Percentiles rank a stretch among this genome's conserved stretches.
Conservation (phyloP, 2,329 filamentous ascomycete genomes). For the Colletotrichum tamarilloi region DNA sequence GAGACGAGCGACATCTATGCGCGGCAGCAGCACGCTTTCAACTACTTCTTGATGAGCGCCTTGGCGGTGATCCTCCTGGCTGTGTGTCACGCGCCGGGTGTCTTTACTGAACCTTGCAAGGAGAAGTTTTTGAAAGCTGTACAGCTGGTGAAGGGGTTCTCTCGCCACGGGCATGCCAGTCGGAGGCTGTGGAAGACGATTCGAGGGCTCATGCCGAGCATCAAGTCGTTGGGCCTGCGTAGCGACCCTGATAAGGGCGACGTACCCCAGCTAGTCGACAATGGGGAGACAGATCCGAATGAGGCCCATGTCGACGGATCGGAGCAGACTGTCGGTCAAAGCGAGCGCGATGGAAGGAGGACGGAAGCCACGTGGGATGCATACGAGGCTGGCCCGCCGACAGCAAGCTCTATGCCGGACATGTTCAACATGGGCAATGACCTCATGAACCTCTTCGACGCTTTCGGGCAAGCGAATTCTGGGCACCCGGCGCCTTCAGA, state of each 20-base stretch:
- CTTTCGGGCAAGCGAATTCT: constrained; percentile 39
- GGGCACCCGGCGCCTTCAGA: constrained; percentile 31
- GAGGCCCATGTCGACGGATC: neutral
- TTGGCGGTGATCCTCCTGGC: constrained; percentile 54
- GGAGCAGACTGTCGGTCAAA: neutral
- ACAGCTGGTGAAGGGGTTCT: constrained; percentile 46
- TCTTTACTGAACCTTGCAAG: constrained; percentile 51
- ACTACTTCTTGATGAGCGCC: constrained; percentile 53
- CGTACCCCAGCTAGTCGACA: neutral
- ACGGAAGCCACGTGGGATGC: constrained; percentile 10
- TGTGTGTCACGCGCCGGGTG: constrained; percentile 55
- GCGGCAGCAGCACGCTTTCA: constrained; percentile 52
- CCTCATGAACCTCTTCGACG: constrained; percentile 49
- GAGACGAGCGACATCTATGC: constrained; percentile 50
- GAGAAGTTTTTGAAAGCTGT: constrained; percentile 46
- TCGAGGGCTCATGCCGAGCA: constrained; percentile 44
- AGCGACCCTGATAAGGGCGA: constrained; percentile 31
- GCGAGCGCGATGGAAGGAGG: constrained; percentile 3
- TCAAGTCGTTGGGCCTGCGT: constrained; percentile 42
- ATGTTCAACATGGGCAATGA: constrained; percentile 49
- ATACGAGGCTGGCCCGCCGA: constrained; percentile 1
- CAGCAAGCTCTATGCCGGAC: constrained; percentile 41
- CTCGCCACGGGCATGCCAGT: constrained; percentile 45
- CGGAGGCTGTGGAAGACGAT: constrained; percentile 50
- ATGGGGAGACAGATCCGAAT: constrained; percentile 30